Evolutionary conservation across 2,329 filamentous ascomycete species (phyloP), one percentile per base, ranked within the genome.

Genomic region (Tolypocladium amazonense): DNA sequence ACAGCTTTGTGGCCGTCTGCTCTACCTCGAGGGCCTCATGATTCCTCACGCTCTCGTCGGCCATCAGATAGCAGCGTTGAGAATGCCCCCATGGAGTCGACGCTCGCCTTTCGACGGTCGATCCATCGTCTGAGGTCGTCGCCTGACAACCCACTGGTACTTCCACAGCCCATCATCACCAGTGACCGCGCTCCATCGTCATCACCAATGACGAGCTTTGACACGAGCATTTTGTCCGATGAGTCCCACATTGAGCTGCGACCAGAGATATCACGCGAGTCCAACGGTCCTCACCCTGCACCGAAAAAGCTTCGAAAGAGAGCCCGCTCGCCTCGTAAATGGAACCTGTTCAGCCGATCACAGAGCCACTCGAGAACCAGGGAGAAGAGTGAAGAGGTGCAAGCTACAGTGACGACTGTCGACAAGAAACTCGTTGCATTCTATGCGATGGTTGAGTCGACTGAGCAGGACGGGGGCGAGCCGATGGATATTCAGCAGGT

Each of bases 261-360:
- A 14, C 63, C 69, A 6, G 75, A 76, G 43, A 64, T 68, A 1
- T 69, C 70, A 8, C 70, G 67, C 11, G 72, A 72, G 4, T 67
- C 69, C 8, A 64, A 61, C 53, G 60, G 68, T 14, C 64, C 68
- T 2, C 70, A 62, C 27, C 64, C 67, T 25, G 69, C 67, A 1
- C 73, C 81, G 0, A 85, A 80, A 70, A 87, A 86, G 68, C 70
- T 84, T 27, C 76, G 77, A 27, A 86, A 85, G 68, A 76, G 77
- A 58, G 69, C 78, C 1, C 79, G 76, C 52, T 83, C 81, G 33
- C 83, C 83, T 30, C 78, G 81, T 9, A 85, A 81, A 64, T 88
- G 85, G 85, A 87, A 86, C 63, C 69, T 87, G 15, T 87, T 88
- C 64, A 78, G 83, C 56, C 77, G 83, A 55, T 81, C 81, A 0